Evolutionary conservation across 228 moss, liverwort and hornwort genomes (phyloP).

Genomic region (Sphagnum magellanicum): DNA sequence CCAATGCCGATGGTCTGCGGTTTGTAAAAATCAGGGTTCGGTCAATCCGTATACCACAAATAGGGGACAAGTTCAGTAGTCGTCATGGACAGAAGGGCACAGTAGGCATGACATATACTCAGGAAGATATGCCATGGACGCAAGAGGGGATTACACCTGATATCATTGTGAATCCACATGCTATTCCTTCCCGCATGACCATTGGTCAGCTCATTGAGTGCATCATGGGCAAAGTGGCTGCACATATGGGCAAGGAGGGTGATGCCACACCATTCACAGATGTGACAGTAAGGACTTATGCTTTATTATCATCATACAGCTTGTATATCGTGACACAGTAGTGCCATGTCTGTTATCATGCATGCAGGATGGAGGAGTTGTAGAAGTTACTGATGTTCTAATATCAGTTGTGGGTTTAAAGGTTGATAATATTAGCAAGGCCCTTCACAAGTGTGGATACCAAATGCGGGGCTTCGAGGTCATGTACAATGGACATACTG

Average conservation of each 20-base stretch:
- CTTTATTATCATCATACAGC: neutral
- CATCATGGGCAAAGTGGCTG: constrained; percentile 99
- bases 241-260: constrained; percentile 99
- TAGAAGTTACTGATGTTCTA: too few relatives aligned
- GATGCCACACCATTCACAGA: constrained; percentile 98
- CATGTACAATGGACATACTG: constrained; percentile 99
- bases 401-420: constrained; percentile 10
- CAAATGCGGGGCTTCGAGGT: constrained; percentile 99
- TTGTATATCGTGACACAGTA: neutral
- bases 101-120: constrained; percentile 98
- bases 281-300: constrained; percentile 57
- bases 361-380: too few relatives aligned
- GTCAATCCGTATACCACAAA: constrained; percentile 96
- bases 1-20: constrained; percentile 94
- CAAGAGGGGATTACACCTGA: constrained; percentile 98
- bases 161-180: constrained; percentile 97
- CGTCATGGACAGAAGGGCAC: constrained; percentile 99
- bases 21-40: constrained; percentile 98
- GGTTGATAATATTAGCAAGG: constrained; percentile 98
- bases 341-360: too few relatives aligned
- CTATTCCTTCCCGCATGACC: constrained; percentile 99
- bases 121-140: constrained; percentile 99
- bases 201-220: constrained; percentile 99
- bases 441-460: constrained; percentile 94
- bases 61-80: constrained; percentile 98